Evolutionary conservation across 2,329 filamentous ascomycete species (phyloP).

Genomic region (Chaetomium sp.): DNA sequence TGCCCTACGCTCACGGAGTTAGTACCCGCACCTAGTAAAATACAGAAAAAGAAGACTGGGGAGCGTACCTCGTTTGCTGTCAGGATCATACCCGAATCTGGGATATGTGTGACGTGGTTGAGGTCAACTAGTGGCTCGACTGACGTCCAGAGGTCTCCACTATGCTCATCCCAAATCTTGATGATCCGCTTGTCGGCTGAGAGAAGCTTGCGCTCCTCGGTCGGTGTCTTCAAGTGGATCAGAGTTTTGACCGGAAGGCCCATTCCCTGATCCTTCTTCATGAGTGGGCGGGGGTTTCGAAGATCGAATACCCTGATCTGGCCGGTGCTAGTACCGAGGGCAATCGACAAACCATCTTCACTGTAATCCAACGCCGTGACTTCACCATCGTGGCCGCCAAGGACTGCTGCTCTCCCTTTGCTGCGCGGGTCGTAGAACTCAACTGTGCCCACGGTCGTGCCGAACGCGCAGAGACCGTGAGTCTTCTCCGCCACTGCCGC

Average conservation of each 20-base stretch:
- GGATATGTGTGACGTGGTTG: constrained; percentile 89
- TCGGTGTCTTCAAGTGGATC: constrained; percentile 62
- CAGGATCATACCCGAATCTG: constrained; percentile 86
- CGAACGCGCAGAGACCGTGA: constrained; percentile 87
- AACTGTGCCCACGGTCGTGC: constrained; percentile 89
- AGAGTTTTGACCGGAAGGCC: constrained; percentile 88
- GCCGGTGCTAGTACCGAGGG: constrained; percentile 80
- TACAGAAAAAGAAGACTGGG: too few species aligned
- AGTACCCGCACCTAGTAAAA: not conserved
- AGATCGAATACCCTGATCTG: constrained; percentile 89
- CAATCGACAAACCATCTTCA: constrained; percentile 74
- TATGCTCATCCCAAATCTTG: constrained; percentile 85
- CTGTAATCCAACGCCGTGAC: constrained; percentile 86
- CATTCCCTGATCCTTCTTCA: constrained; percentile 94
- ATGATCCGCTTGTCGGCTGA: constrained; percentile 93
- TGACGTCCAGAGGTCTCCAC: constrained; percentile 86
- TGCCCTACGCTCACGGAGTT: constrained; percentile 42
- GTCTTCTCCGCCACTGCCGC: constrained; percentile 81
- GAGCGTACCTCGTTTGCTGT: constrained; percentile 71
- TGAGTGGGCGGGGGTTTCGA: constrained; percentile 73
- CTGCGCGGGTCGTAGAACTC: constrained; percentile 94
- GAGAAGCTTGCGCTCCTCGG: constrained; percentile 78
- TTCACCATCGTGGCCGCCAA: constrained; percentile 62
- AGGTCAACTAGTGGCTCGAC: constrained; percentile 93
- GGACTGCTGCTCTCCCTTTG: constrained; percentile 69